phyloP scores from a whole-genome alignment of 2,329 filamentous ascomycete species.

The Talaromyces sp. region DNA sequence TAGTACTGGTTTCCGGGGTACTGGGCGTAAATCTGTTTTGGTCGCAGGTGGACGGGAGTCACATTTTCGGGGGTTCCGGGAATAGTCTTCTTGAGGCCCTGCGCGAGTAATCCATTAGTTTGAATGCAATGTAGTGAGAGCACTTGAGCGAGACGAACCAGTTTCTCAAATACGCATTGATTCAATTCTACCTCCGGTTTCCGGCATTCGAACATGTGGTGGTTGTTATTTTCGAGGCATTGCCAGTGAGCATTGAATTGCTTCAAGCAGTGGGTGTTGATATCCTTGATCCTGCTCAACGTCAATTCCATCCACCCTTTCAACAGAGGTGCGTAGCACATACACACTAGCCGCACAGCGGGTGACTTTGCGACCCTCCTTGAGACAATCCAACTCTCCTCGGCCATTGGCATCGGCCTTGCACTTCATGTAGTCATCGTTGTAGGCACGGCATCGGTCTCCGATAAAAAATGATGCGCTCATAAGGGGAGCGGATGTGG shows the following conservation, averaged over 20 bases:
- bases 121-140: not conserved
- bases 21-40: conserved; percentile 46
- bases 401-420: conserved; percentile 89
- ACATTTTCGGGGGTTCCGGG: conserved; percentile 68
- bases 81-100: conserved; percentile 80
- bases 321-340: conserved; percentile 30
- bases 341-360: conserved; percentile 96
- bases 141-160: conserved; percentile 55
- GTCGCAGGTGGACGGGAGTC: conserved; percentile 70
- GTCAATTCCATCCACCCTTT: not conserved
- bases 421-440: conserved; percentile 99
- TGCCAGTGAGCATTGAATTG: conserved; percentile 93
- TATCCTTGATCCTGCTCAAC: conserved; percentile 71
- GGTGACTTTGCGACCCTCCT: conserved; percentile 93
- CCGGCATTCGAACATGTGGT: conserved; percentile 94
- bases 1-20: conserved; percentile 38
- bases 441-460: conserved; percentile 88
- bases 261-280: conserved; percentile 89
- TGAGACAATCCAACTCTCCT: conserved; percentile 91
- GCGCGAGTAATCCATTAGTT: conserved; percentile 10
- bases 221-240: conserved; percentile 96
- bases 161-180: conserved; percentile 90
- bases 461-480: conserved; percentile 97
- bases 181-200: conserved; percentile 84
- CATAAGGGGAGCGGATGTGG: conserved; percentile 85